Percentiles rank a stretch among this genome's conserved stretches.
These are phyloP conservation scores for Lichina pygmaea DNA, from an alignment of 495 filamentous ascomycete genomes.

Conservation along the genomic window DNA sequence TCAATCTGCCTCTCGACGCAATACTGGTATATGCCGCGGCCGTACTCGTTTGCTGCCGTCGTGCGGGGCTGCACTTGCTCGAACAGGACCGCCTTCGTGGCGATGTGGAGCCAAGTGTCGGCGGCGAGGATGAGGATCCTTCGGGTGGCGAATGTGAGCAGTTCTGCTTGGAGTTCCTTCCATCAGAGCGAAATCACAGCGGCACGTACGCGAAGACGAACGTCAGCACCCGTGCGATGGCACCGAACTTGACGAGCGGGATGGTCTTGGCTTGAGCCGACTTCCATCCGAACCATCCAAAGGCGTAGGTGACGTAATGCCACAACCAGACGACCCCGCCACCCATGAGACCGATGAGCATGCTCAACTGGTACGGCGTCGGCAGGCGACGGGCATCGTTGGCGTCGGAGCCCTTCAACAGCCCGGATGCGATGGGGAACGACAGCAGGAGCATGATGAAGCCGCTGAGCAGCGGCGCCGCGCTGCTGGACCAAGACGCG, in stretches of 20 bases:
- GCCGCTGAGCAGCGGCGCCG: not conserved
- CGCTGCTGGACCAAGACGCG: conserved; percentile 2
- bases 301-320: not conserved
- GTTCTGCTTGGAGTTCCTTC: too few relatives aligned
- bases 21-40: not conserved
- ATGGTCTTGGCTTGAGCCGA: too few relatives aligned
- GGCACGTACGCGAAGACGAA: too few relatives aligned
- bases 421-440: not conserved
- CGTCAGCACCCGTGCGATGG: too few relatives aligned
- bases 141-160: too few relatives aligned
- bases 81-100: not conserved
- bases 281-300: not conserved
- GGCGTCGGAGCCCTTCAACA: not conserved
- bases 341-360: not conserved
- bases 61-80: not conserved
- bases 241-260: too few relatives aligned
- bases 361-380: not conserved
- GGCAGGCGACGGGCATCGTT: not conserved
- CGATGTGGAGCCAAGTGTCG: conserved; percentile 1
- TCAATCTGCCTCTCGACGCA: not conserved
- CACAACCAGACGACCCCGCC: not conserved
- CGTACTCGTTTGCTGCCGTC: not conserved
- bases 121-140: not conserved
- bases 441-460: not conserved
- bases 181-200: too few relatives aligned